These are phyloP conservation scores for Iberis pinnata DNA, from an alignment of 345 rosid species.

Conservation along the genomic window DNA sequence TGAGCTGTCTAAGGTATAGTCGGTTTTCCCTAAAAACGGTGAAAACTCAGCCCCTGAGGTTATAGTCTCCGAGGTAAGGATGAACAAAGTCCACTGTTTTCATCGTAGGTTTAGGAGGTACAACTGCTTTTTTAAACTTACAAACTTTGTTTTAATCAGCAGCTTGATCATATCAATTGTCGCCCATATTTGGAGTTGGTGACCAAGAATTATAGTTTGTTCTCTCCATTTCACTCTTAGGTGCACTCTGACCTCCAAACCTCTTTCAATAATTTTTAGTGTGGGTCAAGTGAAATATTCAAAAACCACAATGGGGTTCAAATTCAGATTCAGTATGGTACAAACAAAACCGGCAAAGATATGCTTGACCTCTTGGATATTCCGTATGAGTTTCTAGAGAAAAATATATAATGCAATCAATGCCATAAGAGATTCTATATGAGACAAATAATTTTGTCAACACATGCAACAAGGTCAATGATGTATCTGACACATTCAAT, in stretches of 20 bases:
- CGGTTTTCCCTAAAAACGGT: conserved; percentile 13
- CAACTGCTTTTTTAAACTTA: neutral
- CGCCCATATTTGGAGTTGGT: conserved; percentile 22
- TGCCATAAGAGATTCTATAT: conserved; percentile 1
- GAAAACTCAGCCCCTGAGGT: conserved; percentile 23
- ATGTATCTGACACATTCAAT: conserved; percentile 36
- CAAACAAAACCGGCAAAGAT: conserved; percentile 31
- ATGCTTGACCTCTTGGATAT: conserved; percentile 33
- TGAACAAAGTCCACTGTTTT: neutral
- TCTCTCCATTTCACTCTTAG: conserved; percentile 42
- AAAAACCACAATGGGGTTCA: neutral
- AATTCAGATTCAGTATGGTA: conserved; percentile 19
- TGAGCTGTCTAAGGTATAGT: conserved; percentile 29
- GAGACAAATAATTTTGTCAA: conserved; percentile 11
- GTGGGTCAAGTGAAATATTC: conserved; percentile 15
- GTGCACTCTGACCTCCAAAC: conserved; percentile 34
- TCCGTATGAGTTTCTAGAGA: conserved; percentile 29
- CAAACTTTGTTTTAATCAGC: conserved; percentile 18
- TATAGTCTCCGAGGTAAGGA: conserved; percentile 33
- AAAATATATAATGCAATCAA: neutral
- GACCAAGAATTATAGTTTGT: conserved; percentile 27
- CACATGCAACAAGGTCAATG: conserved; percentile 16
- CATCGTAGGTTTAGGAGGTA: no score
- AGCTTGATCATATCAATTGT: conserved; percentile 34
- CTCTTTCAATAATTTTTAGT: conserved; percentile 21